phyloP scores from a whole-genome alignment of 345 rosid species.

The Euphorbia lathyris region DNA sequence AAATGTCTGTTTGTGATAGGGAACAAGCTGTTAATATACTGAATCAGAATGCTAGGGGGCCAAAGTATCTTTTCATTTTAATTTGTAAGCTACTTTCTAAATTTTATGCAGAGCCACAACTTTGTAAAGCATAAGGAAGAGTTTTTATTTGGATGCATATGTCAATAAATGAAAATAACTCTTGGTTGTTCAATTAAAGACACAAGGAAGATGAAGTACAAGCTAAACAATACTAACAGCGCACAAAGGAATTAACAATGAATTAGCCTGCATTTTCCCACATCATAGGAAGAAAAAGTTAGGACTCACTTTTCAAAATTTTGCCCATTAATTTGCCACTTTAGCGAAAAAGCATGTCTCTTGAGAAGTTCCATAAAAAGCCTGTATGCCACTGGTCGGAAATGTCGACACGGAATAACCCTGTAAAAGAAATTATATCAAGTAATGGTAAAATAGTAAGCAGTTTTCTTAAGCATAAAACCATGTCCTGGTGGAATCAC shows the following conservation, averaged over 20 bases:
- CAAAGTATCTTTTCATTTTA: too few species aligned
- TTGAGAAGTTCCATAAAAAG: conserved; percentile 81
- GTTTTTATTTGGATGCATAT: background rate
- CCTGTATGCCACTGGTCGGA: conserved; percentile 79
- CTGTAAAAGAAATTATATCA: conserved; percentile 33
- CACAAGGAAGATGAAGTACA: background rate
- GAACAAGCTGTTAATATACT: too few species aligned
- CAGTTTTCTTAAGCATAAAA: conserved; percentile 1
- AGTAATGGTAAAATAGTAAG: conserved; percentile 3
- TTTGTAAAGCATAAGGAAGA: background rate
- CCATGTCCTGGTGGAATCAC: background rate
- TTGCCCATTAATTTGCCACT: conserved; percentile 43
- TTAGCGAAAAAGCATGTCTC: conserved; percentile 65
- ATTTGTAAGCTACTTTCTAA: background rate
- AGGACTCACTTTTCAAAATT: conserved; percentile 53
- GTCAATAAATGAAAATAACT: background rate
- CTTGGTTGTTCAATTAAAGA: background rate
- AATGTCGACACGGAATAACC: conserved; percentile 67
- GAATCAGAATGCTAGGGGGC: too few species aligned
- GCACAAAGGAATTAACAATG: background rate
- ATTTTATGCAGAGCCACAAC: background rate
- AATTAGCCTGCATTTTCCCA: background rate
- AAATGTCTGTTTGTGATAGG: too few species aligned
- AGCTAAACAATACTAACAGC: background rate
- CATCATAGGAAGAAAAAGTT: conserved; percentile 1